phyloP scores from a whole-genome alignment of 176 grass and related monocot genomes.

The Luzula sylvatica region DNA sequence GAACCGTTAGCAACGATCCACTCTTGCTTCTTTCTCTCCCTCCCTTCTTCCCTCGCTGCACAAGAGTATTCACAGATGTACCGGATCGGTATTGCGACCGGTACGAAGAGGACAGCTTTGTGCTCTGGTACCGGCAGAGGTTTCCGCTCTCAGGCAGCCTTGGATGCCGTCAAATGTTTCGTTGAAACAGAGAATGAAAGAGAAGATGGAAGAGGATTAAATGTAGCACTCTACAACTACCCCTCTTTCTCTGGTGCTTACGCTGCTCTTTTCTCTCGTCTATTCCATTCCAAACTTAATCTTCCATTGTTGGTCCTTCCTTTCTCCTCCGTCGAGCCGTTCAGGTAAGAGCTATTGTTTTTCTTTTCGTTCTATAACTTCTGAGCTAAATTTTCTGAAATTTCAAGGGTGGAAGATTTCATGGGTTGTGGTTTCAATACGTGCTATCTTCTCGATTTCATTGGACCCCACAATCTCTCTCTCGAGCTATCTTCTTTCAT shows the following conservation, averaged over 20 bases:
- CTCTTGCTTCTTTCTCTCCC: too few relatives aligned
- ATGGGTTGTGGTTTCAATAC: slow-evolving; percentile 28
- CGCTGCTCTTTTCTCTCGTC: slow-evolving; percentile 57
- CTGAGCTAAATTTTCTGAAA: slow-evolving; percentile 10
- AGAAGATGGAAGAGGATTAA: slow-evolving; percentile 12
- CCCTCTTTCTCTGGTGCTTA: slow-evolving; percentile 77
- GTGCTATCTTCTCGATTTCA: slow-evolving; percentile 86
- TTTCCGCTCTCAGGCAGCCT: slow-evolving; percentile 50
- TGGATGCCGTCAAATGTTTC: slow-evolving; percentile 43
- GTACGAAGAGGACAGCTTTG: neutral
- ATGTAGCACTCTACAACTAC: slow-evolving; percentile 84
- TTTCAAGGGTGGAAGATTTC: slow-evolving; percentile 55
- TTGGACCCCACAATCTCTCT: slow-evolving; percentile 56
- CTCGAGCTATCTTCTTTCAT: slow-evolving; percentile 46
- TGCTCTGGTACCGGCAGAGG: neutral
- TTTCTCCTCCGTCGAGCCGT: slow-evolving; percentile 68
- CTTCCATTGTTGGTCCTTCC: slow-evolving; percentile 49
- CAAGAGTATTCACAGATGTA: neutral
- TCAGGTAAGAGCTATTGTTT: slow-evolving; percentile 32
- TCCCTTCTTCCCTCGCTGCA: too few relatives aligned
- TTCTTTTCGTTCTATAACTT: neutral
- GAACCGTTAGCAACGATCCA: too few relatives aligned
- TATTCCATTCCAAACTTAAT: slow-evolving; percentile 39
- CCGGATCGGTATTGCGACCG: neutral
- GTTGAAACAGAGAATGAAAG: neutral